These are phyloP conservation scores for Hygrophorus pudorinus DNA, from an alignment of 768 basidiomycete species.

Conservation along the genomic window DNA sequence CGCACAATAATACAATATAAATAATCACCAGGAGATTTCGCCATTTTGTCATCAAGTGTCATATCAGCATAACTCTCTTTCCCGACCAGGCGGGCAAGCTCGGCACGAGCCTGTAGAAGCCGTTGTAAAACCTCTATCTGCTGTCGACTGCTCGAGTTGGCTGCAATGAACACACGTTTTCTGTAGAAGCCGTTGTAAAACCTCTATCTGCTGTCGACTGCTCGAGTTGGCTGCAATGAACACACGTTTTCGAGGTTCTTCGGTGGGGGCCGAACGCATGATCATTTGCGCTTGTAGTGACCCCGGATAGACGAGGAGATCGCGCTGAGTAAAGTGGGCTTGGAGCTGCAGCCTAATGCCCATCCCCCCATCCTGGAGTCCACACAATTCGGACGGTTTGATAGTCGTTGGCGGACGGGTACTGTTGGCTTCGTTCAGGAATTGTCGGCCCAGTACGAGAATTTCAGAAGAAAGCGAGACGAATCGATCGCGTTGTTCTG, in stretches of 20 bases:
- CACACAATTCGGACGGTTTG: slow-evolving; percentile 57
- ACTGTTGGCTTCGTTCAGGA: slow-evolving; percentile 58
- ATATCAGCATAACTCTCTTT: slow-evolving; percentile 81
- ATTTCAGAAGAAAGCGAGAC: slow-evolving; percentile 88
- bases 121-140: slow-evolving; percentile 72
- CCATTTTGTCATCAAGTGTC: slow-evolving; percentile 93
- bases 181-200: slow-evolving; percentile 77
- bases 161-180: slow-evolving; percentile 71
- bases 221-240: slow-evolving; percentile 79
- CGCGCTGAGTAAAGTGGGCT: slow-evolving; percentile 66
- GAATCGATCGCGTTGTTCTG: slow-evolving; percentile 66
- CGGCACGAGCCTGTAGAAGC: slow-evolving; percentile 66
- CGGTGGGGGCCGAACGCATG: slow-evolving; percentile 77
- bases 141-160: slow-evolving; percentile 63
- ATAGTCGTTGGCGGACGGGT: slow-evolving; percentile 60
- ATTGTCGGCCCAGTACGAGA: slow-evolving; percentile 76
- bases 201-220: slow-evolving; percentile 61
- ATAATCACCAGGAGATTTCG: slow-evolving; percentile 73
- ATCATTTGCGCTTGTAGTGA: slow-evolving; percentile 92
- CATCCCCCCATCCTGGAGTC: slow-evolving; percentile 70
- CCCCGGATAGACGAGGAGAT: slow-evolving; percentile 73
- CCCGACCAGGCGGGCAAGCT: slow-evolving; percentile 79
- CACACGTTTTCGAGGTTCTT: slow-evolving; percentile 71
- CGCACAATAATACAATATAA: not conserved
- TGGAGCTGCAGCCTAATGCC: slow-evolving; percentile 65